Evolutionary conservation across 2,329 filamentous ascomycete genomes (phyloP).

Genomic region (Rachicladosporium sp.): DNA sequence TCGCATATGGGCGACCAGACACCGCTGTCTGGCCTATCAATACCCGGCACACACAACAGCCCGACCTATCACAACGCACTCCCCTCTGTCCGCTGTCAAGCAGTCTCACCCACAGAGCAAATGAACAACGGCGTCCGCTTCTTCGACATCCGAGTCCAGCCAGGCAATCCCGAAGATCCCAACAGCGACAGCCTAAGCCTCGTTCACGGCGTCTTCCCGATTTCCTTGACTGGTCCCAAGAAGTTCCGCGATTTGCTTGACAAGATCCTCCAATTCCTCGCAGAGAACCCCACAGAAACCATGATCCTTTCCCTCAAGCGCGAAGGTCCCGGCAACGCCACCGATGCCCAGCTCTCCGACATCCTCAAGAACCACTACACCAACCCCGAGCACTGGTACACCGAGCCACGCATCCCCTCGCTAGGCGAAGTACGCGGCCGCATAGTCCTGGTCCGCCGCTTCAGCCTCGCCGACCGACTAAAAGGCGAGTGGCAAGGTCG

Average conservation of each 20-base stretch:
- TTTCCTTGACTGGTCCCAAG: constrained; percentile 70
- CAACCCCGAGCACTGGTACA: constrained; percentile 58
- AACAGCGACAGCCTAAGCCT: constrained; percentile 58
- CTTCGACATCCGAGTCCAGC: constrained; percentile 78
- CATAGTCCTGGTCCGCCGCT: constrained; percentile 74
- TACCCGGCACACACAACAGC: constrained; percentile 92
- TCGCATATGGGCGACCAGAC: constrained; percentile 55
- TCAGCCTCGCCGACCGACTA: constrained; percentile 45
- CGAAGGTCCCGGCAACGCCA: constrained; percentile 71
- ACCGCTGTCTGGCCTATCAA: constrained; percentile 68
- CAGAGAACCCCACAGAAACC: constrained; percentile 65
- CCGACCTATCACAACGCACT: constrained; percentile 74
- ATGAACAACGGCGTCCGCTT: constrained; percentile 86
- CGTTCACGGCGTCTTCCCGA: constrained; percentile 82
- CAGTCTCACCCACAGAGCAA: constrained; percentile 63
- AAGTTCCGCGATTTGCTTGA: constrained; percentile 65
- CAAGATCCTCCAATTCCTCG: constrained; percentile 58
- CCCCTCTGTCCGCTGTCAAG: constrained; percentile 87
- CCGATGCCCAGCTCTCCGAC: constrained; percentile 64
- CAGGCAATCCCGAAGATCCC: constrained; percentile 44
- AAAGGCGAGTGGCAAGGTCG: constrained; percentile 38
- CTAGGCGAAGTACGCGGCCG: constrained; percentile 71
- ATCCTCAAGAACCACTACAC: constrained; percentile 65
- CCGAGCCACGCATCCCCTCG: constrained; percentile 60
- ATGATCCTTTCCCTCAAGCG: constrained; percentile 82